Evolutionary conservation across 2,329 filamentous ascomycete species (phyloP).

Genomic region (Apiospora rasikravindrae): DNA sequence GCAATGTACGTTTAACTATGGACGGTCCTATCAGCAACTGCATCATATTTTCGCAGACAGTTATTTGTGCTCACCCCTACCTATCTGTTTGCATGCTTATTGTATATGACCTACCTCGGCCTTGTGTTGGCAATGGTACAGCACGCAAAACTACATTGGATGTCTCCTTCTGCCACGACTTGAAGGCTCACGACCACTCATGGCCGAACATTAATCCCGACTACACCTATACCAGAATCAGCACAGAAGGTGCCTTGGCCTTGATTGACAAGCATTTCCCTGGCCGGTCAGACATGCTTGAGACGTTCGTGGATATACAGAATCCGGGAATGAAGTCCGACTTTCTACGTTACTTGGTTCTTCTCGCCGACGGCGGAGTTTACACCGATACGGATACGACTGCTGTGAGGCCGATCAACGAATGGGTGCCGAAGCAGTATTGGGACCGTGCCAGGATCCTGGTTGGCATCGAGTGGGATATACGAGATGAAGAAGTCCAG

Average conservation of each 20-base stretch:
- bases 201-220: slow-evolving; percentile 25
- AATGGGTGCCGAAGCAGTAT: slow-evolving; percentile 21
- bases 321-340: slow-evolving; percentile 26
- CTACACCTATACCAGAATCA: slow-evolving; percentile 27
- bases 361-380: slow-evolving; percentile 23
- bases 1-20: background rate
- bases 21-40: background rate
- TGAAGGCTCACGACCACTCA: slow-evolving; percentile 15
- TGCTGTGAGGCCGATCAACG: slow-evolving; percentile 8
- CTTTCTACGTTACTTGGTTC: slow-evolving; percentile 24
- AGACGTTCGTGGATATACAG: slow-evolving; percentile 23
- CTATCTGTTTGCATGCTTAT: background rate
- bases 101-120: background rate
- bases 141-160: background rate
- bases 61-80: background rate
- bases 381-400: slow-evolving; percentile 24
- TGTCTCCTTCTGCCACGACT: background rate
- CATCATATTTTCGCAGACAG: background rate
- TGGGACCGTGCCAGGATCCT: slow-evolving; percentile 7
- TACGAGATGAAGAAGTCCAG: background rate
- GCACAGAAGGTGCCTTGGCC: slow-evolving; percentile 17
- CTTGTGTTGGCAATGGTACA: background rate
- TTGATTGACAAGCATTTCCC: slow-evolving; percentile 21
- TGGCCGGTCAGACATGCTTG: slow-evolving; percentile 9
- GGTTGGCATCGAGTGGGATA: slow-evolving; percentile 23